A percentile compares a stretch with the other conserved stretches of the same genome.
Evolutionary conservation across 169 alveolate species (phyloP).

Genomic region (Plasmodium knowlesi): DNA sequence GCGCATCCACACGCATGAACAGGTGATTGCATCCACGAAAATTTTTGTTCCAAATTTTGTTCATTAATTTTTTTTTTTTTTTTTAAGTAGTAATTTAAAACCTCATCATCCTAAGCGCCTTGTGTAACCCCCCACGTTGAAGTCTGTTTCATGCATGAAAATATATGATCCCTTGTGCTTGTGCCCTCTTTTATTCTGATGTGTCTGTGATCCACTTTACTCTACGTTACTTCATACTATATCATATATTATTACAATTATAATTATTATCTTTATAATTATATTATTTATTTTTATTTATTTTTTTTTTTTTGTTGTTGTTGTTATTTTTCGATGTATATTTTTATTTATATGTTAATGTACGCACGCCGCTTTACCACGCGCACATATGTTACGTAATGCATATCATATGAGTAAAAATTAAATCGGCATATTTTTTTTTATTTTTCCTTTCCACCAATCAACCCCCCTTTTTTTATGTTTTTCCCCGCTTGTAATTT

Average conservation of each 20-base stretch:
- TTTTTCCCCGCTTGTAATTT: slow-evolving; percentile 33
- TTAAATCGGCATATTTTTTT: slow-evolving; percentile 11
- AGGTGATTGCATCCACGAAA: neutral
- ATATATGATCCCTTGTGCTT: neutral
- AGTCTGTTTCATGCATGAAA: slow-evolving; percentile 5
- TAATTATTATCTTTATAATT: neutral
- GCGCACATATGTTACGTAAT: neutral
- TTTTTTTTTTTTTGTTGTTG: neutral
- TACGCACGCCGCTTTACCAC: neutral
- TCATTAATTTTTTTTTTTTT: slow-evolving; percentile 61
- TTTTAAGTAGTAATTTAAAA: slow-evolving; percentile 49
- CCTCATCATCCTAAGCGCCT: neutral
- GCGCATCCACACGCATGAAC: neutral
- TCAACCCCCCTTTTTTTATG: slow-evolving; percentile 11
- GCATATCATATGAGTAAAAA: neutral
- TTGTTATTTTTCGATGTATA: neutral
- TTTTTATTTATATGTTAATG: neutral
- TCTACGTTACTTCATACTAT: neutral
- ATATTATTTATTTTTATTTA: too few relatives aligned
- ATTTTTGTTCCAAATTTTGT: slow-evolving; percentile 62
- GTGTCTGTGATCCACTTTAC: neutral
- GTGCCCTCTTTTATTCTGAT: neutral
- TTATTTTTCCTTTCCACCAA: neutral
- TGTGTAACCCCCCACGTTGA: neutral
- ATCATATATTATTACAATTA: neutral